Evolutionary conservation across 140 eudicot species (phyloP).

Genomic region (Ambrosia hybrid): DNA sequence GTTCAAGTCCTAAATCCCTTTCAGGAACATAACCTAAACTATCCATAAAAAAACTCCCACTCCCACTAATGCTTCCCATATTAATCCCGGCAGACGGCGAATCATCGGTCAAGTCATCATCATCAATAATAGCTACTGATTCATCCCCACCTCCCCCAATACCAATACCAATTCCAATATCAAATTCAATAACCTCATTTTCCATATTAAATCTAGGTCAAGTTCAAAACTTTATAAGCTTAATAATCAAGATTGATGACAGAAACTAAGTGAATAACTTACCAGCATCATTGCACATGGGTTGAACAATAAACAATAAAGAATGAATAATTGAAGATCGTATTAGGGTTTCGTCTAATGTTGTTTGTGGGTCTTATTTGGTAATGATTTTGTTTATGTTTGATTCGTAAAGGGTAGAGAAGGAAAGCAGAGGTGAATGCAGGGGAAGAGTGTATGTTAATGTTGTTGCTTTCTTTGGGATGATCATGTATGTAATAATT

Average conservation of each 20-base stretch:
- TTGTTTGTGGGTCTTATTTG: constrained; percentile 3
- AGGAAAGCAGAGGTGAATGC: not conserved
- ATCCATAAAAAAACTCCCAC: constrained; percentile 19
- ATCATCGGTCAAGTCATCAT: constrained; percentile 40
- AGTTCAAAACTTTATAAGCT: not conserved
- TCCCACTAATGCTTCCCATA: not conserved
- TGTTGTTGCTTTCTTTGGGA: too few species aligned
- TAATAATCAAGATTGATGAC: too few species aligned
- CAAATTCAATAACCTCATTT: constrained; percentile 28
- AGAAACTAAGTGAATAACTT: too few species aligned
- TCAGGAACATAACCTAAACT: constrained; percentile 24
- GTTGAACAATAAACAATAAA: constrained; percentile 4
- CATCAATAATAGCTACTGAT: constrained; percentile 37
- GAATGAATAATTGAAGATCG: not conserved
- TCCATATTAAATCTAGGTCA: constrained; percentile 41
- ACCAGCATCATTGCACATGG: not conserved
- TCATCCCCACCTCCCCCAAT: constrained; percentile 54
- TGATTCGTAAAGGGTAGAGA: not conserved
- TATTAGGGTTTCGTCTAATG: constrained; percentile 19
- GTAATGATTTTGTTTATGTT: not conserved
- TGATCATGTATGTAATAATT: too few species aligned
- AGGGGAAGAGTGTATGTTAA: too few species aligned
- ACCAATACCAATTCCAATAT: constrained; percentile 26
- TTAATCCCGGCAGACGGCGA: constrained; percentile 27
- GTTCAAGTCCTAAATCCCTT: constrained; percentile 61